A percentile compares a stretch with the other conserved stretches of the same genome.
Evolutionary conservation across 495 filamentous ascomycete genomes (phyloP).

Genomic region (Ascodesmis nigricans): DNA sequence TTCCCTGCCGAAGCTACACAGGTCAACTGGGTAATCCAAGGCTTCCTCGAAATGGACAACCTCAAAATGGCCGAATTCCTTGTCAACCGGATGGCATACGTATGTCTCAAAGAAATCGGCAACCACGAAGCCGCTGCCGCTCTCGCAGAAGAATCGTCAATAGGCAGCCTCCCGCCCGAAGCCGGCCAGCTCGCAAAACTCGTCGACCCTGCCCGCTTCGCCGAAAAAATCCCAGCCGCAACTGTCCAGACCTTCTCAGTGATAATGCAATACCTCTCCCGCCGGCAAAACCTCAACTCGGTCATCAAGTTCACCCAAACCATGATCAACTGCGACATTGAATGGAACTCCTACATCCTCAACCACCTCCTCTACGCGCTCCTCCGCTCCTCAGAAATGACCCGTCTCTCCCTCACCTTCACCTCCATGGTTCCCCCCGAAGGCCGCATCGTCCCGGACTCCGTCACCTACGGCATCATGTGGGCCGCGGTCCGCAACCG

Average conservation of each 20-base stretch:
- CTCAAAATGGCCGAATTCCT: slow-evolving; percentile 32
- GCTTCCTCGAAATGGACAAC: slow-evolving; percentile 27
- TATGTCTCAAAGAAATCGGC: slow-evolving; percentile 2
- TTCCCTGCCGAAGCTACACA: slow-evolving; percentile 36
- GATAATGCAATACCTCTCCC: slow-evolving; percentile 34
- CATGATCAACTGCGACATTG: slow-evolving; percentile 29
- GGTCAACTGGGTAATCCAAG: slow-evolving; percentile 38
- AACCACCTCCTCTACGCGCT: slow-evolving; percentile 38
- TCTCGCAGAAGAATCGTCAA: slow-evolving; percentile 6
- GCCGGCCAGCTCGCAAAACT: no score
- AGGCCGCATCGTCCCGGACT: slow-evolving; percentile 25
- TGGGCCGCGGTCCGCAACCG: slow-evolving; percentile 35
- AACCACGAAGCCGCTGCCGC: no score
- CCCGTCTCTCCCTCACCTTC: slow-evolving; percentile 29
- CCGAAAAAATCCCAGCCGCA: slow-evolving; percentile 21
- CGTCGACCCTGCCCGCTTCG: not conserved
- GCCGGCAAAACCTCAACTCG: slow-evolving; percentile 29
- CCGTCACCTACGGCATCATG: slow-evolving; percentile 29
- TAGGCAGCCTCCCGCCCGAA: slow-evolving; percentile 11
- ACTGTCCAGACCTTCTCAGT: slow-evolving; percentile 42
- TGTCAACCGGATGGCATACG: slow-evolving; percentile 30
- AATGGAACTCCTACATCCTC: slow-evolving; percentile 37
- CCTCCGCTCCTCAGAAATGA: slow-evolving; percentile 31
- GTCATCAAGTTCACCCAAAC: slow-evolving; percentile 27
- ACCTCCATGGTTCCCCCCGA: slow-evolving; percentile 19